Base-by-base conservation (phyloP, 805 yeast genomes). In the Suhomyces prunicola region DNA sequence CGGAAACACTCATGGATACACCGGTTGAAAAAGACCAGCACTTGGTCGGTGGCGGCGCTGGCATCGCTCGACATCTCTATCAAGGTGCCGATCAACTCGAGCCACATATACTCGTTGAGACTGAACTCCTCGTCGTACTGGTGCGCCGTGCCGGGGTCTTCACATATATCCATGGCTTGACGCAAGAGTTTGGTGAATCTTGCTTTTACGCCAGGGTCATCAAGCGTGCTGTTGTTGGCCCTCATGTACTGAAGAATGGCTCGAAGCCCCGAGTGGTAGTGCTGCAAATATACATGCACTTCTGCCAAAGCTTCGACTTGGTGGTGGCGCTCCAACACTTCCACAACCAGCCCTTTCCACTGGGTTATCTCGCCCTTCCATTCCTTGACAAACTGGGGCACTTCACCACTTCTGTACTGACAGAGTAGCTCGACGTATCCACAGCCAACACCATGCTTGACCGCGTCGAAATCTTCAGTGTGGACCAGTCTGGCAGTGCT, bases 1-100 rank as follows among this genome's bases (percentile, higher is more conserved):
- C 72, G 59, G 60, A 74, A 74, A 52, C 73, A 57, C 27, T 60
- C 58, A 52, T 73, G 71, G 12, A 72, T 65, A 29, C 69, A 65
- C 47, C 57, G 56, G 51, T 74, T 69, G 44, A 69, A 52, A 41
- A 51, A 57, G 1, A 5, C 42, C 42, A 39, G 42, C 22, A 39
- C 13, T 8, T 39, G 2, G 13, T 50, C 53, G 12, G 15, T 27
- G 48, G 7, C 29, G 17, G 10, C 33, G 33, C 33, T 29, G 13
- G 33, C 33, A 4, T 35, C 31, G 9, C 48, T 35, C 10, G 71
- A 58, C 57, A 64, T 52, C 7, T 48, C 47, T 8, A 71, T 63
- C 2, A 71, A 57, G 4, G 40, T 50, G 22, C 66, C 63, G 9
- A 73, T 66, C 15, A 73, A 54, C 1, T 55, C 51, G 26, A 64